phyloP scores from a whole-genome alignment of 202 grass and related monocot genomes.

The Panicum virgatum region DNA sequence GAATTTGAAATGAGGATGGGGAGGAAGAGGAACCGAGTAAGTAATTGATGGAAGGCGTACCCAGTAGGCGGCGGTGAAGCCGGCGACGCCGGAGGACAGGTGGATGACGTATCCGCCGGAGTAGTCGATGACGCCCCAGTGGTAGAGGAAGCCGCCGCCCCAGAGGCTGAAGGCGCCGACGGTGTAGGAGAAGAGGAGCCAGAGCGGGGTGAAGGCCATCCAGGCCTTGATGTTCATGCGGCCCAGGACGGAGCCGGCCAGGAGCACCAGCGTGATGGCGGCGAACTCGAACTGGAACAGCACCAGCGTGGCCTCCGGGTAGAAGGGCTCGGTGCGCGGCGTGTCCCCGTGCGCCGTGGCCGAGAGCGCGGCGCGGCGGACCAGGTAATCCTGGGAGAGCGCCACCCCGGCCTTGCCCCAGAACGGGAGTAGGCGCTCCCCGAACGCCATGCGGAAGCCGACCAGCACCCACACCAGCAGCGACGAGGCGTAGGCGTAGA shows the following conservation, averaged over 20 bases:
- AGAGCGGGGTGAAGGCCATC: constrained; percentile 77
- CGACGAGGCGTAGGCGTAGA: constrained; percentile 70
- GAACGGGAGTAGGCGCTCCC: constrained; percentile 65
- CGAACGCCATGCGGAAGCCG: constrained; percentile 73
- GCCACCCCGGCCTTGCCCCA: constrained; percentile 62
- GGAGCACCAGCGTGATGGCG: constrained; percentile 62
- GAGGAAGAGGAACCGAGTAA: not conserved
- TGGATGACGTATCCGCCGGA: constrained; percentile 87
- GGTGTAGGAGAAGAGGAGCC: constrained; percentile 75
- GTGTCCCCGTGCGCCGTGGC: constrained; percentile 39
- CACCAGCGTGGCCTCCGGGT: constrained; percentile 71
- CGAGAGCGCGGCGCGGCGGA: constrained; percentile 36
- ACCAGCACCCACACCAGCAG: constrained; percentile 61
- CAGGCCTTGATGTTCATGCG: constrained; percentile 82
- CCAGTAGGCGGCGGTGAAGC: constrained; percentile 90
- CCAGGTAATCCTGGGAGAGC: constrained; percentile 49
- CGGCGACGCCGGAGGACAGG: constrained; percentile 75
- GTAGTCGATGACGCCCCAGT: constrained; percentile 88
- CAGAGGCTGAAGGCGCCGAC: constrained; percentile 76
- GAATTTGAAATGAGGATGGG: no score
- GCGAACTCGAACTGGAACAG: constrained; percentile 83
- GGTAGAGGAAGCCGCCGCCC: constrained; percentile 82
- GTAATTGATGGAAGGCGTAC: constrained; percentile 18
- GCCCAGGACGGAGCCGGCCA: constrained; percentile 65
- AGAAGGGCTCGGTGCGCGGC: constrained; percentile 39